Percentiles rank a stretch among this genome's conserved stretches.
Conservation (phyloP, 1,139 yeast genomes). For the Ogataea hybrid region DNA sequence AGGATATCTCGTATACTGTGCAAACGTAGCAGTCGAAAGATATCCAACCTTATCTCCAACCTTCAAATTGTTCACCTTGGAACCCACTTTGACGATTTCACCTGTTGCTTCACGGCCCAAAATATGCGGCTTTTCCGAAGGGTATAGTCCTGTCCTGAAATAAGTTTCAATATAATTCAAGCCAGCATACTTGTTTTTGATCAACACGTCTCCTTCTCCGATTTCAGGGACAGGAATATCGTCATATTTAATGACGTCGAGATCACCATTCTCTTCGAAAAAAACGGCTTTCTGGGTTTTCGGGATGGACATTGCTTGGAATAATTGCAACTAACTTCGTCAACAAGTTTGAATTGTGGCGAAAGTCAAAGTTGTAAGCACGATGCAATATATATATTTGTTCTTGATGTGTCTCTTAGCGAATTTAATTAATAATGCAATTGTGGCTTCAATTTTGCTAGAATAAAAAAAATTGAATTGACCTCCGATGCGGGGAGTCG, state of each 20-base stretch:
- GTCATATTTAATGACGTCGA: conserved; percentile 49
- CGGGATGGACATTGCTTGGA: conserved; percentile 40
- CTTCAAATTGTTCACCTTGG: conserved; percentile 49
- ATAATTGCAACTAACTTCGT: too few relatives aligned
- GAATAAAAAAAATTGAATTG: too few relatives aligned
- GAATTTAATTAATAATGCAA: not conserved
- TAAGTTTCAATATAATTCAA: conserved; percentile 81
- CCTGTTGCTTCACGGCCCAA: conserved; percentile 91
- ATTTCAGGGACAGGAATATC: conserved; percentile 61
- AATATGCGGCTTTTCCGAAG: conserved; percentile 53
- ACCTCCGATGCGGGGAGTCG: conserved; percentile 23
- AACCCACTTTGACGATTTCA: conserved; percentile 64
- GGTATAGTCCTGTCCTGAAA: conserved; percentile 76
- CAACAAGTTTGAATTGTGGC: too few relatives aligned
- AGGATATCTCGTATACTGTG: conserved; percentile 62
- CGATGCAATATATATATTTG: too few relatives aligned
- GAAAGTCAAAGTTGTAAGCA: too few relatives aligned
- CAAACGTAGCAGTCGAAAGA: conserved; percentile 51
- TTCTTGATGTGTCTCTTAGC: too few relatives aligned
- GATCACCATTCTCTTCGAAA: conserved; percentile 56
- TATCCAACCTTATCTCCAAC: conserved; percentile 78
- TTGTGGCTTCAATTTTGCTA: too few relatives aligned
- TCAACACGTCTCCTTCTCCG: conserved; percentile 52
- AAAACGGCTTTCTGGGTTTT: conserved; percentile 56
- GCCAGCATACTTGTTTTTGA: conserved; percentile 75